phyloP scores from a whole-genome alignment of 495 filamentous ascomycete genomes.

The Neurospora sp. region DNA sequence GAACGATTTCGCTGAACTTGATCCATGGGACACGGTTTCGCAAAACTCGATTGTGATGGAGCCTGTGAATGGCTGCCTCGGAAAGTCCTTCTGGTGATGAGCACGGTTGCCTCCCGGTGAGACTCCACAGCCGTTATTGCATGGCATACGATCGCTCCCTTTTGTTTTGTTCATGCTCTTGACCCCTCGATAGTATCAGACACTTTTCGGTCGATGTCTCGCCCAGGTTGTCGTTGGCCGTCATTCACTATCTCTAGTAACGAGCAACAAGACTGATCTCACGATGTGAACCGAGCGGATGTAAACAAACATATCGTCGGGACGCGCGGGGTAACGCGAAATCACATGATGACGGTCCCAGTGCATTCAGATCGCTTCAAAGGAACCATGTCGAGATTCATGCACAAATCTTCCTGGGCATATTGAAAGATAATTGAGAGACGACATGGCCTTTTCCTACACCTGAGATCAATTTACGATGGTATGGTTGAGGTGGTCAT shows the following conservation, averaged over 20 bases:
- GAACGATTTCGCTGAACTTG: not conserved
- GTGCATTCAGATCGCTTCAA: not conserved
- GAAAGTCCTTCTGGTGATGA: not conserved
- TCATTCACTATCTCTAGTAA: not conserved
- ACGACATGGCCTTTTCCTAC: not conserved
- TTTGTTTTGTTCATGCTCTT: not conserved
- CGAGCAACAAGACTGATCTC: not conserved
- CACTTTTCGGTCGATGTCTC: not conserved
- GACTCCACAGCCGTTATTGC: not conserved
- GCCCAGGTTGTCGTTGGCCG: not conserved
- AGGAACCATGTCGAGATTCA: not conserved
- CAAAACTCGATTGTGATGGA: not conserved
- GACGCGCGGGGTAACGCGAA: constrained; percentile 11
- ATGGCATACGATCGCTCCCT: not conserved
- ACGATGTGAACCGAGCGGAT: not conserved
- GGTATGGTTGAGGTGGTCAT: not conserved
- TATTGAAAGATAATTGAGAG: not conserved
- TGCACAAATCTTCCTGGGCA: not conserved
- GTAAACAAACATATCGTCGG: not conserved
- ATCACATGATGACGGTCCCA: constrained; percentile 6
- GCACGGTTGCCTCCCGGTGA: not conserved
- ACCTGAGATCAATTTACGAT: not conserved
- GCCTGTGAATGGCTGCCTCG: not conserved
- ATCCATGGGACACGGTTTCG: not conserved
- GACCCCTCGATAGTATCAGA: not conserved